phyloP scores from a whole-genome alignment of 345 rosid genomes.

The Syzygium jambos region DNA sequence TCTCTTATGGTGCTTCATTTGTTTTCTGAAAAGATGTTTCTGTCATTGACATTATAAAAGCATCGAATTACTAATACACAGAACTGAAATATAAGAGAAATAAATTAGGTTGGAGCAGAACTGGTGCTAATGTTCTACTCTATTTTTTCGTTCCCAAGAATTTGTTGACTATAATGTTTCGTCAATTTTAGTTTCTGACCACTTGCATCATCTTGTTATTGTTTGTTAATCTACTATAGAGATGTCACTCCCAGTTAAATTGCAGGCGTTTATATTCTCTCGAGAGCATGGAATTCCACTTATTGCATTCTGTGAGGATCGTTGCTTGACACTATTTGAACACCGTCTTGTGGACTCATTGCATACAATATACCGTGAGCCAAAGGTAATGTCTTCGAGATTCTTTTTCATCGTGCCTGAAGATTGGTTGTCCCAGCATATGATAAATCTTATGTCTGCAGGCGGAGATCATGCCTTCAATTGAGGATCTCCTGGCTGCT shows the following conservation, averaged over 20 bases:
- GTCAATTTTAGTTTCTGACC: not conserved
- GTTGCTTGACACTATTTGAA: constrained; percentile 78
- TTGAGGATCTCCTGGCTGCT: constrained; percentile 59
- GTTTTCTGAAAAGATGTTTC: not conserved
- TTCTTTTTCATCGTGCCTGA: not conserved
- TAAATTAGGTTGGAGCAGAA: not conserved
- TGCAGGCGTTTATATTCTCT: constrained; percentile 74
- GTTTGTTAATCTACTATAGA: not conserved
- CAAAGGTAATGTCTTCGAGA: constrained; percentile 39
- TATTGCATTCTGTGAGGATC: constrained; percentile 74
- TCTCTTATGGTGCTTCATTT: not conserved
- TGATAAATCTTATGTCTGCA: constrained; percentile 11
- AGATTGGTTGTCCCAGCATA: not conserved
- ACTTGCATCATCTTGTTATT: not conserved
- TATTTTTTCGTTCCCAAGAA: not conserved
- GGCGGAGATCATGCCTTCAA: constrained; percentile 86
- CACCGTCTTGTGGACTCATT: constrained; percentile 75
- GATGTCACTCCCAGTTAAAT: not conserved
- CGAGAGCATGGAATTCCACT: constrained; percentile 78
- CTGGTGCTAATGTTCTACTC: not conserved
- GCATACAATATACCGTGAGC: constrained; percentile 69
- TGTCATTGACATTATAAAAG: not conserved
- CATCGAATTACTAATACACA: not conserved
- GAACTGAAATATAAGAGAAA: not conserved
- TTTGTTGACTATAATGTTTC: not conserved